Conservation (phyloP, 768 basidiomycete genomes). For the Auriculariales sp. region DNA sequence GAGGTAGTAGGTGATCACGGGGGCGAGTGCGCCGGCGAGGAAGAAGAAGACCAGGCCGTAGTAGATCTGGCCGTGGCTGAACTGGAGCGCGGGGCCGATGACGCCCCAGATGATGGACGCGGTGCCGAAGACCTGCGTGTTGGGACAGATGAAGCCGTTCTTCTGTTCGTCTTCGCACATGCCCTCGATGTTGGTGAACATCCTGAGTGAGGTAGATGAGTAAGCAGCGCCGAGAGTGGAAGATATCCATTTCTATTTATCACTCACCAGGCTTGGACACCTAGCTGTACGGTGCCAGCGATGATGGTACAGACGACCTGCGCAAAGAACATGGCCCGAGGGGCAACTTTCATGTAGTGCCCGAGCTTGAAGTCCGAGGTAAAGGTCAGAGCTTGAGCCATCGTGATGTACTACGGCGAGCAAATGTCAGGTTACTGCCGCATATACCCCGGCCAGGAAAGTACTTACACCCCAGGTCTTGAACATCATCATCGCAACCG, state of each 20-base stretch:
- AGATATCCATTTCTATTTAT: too few relatives aligned
- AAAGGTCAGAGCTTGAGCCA: constrained; percentile 20
- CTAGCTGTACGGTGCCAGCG: constrained; percentile 22
- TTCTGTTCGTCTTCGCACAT: constrained; percentile 41
- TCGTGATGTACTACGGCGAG: constrained; percentile 17
- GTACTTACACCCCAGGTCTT: constrained; percentile 8
- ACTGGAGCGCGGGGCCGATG: constrained; percentile 61
- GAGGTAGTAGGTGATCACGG: constrained; percentile 38
- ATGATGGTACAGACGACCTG: constrained; percentile 34
- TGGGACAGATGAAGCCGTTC: constrained; percentile 21
- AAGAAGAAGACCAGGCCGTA: constrained; percentile 59
- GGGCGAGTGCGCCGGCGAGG: constrained; percentile 55
- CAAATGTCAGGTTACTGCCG: neutral
- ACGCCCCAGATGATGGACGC: constrained; percentile 65
- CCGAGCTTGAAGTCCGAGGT: constrained; percentile 23
- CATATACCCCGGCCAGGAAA: neutral
- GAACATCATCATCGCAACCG: constrained; percentile 17
- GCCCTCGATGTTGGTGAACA: constrained; percentile 40
- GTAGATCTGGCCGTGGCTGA: constrained; percentile 50
- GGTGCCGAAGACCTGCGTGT: constrained; percentile 21
- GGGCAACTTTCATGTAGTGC: constrained; percentile 36
- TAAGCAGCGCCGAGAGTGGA: too few relatives aligned
- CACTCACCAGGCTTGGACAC: constrained; percentile 28
- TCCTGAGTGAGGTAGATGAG: too few relatives aligned
- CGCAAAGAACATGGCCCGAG: constrained; percentile 49